Evolutionary conservation across 805 yeast genomes (phyloP).

Genomic region (Candida krabiensis): DNA sequence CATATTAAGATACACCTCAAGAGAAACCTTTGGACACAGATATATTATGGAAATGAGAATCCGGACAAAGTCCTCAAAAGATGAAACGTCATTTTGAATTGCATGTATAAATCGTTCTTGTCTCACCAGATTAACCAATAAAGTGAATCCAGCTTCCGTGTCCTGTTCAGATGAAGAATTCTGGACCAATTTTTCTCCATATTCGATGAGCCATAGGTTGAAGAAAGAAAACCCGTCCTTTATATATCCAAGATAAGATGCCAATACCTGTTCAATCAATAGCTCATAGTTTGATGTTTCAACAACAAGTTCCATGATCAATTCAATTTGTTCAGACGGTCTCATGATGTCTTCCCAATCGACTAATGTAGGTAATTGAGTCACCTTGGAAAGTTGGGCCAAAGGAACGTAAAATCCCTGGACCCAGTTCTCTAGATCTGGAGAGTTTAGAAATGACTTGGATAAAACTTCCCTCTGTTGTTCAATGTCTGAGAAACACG

Average conservation of each 20-base stretch:
- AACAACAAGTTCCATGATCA: slow-evolving; percentile 15
- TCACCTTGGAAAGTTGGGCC: slow-evolving; percentile 8
- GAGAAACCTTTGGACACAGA: slow-evolving; percentile 25
- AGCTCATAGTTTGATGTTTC: slow-evolving; percentile 3
- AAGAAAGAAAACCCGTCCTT: slow-evolving; percentile 16
- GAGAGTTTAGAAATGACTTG: slow-evolving; percentile 4
- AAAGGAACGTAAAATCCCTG: slow-evolving; percentile 24
- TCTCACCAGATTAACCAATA: slow-evolving; percentile 20
- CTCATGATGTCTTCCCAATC: slow-evolving; percentile 21
- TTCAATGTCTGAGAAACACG: slow-evolving; percentile 8
- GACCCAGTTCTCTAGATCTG: slow-evolving; percentile 22
- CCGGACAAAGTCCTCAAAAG: slow-evolving; percentile 16
- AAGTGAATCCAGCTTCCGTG: slow-evolving; percentile 8
- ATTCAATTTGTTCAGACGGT: slow-evolving; percentile 19
- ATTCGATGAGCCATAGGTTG: slow-evolving; percentile 21
- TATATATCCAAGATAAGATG: slow-evolving; percentile 21
- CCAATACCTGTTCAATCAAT: slow-evolving; percentile 14
- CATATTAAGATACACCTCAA: slow-evolving; percentile 24
- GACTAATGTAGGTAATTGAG: slow-evolving; percentile 15
- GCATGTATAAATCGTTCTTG: slow-evolving; percentile 20
- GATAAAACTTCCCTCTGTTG: background rate
- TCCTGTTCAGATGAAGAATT: background rate
- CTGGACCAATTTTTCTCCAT: slow-evolving; percentile 13
- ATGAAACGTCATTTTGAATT: slow-evolving; percentile 2
- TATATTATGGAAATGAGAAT: slow-evolving; percentile 23